These are phyloP conservation scores for Candida morakotiae DNA, from an alignment of 805 yeast genomes.

Conservation along the genomic window DNA sequence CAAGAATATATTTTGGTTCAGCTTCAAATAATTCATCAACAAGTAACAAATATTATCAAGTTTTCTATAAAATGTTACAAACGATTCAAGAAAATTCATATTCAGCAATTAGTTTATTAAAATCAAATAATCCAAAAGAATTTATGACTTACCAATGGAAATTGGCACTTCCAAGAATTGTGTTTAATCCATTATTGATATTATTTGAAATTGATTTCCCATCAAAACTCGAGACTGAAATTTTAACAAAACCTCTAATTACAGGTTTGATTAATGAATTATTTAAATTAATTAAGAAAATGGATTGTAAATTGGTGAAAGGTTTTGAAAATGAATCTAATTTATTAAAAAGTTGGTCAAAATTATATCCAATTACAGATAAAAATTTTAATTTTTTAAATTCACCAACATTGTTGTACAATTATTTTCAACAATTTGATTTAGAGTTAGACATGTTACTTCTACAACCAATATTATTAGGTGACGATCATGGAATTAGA, in stretches of 20 bases:
- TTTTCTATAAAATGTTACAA: slow-evolving; percentile 29
- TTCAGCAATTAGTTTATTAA: slow-evolving; percentile 43
- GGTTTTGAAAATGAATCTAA: slow-evolving; percentile 67
- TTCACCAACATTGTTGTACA: slow-evolving; percentile 62
- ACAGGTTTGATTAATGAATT: slow-evolving; percentile 78
- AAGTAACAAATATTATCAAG: slow-evolving; percentile 15
- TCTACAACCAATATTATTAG: slow-evolving; percentile 81
- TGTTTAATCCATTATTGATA: slow-evolving; percentile 73
- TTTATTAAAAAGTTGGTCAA: slow-evolving; percentile 51
- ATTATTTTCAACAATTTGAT: slow-evolving; percentile 49
- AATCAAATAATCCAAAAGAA: slow-evolving; percentile 49
- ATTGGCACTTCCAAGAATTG: slow-evolving; percentile 71
- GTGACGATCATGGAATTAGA: slow-evolving; percentile 82
- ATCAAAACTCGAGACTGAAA: slow-evolving; percentile 52
- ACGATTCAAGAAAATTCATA: slow-evolving; percentile 28
- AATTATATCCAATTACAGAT: slow-evolving; percentile 32
- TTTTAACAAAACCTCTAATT: slow-evolving; percentile 79
- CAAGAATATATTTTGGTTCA: slow-evolving; percentile 43
- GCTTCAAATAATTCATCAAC: slow-evolving; percentile 12
- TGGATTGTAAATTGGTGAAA: slow-evolving; percentile 70
- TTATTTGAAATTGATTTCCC: slow-evolving; percentile 71
- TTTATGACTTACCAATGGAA: slow-evolving; percentile 80
- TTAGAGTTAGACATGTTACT: slow-evolving; percentile 71
- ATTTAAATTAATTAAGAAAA: slow-evolving; percentile 64
- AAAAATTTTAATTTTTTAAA: slow-evolving; percentile 35